phyloP scores from a whole-genome alignment of 2,329 filamentous ascomycete genomes.

The Helminthosporium solani region DNA sequence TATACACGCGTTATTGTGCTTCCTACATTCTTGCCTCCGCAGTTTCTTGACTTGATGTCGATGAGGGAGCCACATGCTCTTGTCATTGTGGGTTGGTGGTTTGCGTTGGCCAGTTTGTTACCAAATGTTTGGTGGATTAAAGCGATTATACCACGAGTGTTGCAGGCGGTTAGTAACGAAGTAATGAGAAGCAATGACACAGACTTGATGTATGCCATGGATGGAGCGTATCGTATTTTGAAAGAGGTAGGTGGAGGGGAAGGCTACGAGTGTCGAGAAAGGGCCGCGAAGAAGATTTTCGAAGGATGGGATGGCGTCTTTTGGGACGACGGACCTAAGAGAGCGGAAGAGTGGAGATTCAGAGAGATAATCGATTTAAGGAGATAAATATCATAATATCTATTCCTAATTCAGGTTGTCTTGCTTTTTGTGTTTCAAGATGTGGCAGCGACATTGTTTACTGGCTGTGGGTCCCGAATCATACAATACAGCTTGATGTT shows the following conservation, averaged over 20 bases:
- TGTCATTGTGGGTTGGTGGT: constrained; percentile 32
- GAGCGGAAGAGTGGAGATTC: constrained; percentile 18
- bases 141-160: constrained; percentile 12
- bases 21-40: constrained; percentile 32
- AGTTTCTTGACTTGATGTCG: constrained; percentile 28
- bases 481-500: constrained; percentile 50
- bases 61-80: constrained; percentile 27
- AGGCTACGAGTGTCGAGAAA: constrained; percentile 20
- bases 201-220: constrained; percentile 17
- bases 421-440: not conserved
- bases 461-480: constrained; percentile 41
- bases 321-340: constrained; percentile 28
- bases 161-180: constrained; percentile 23
- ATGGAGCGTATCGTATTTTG: constrained; percentile 23
- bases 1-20: constrained; percentile 31
- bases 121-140: constrained; percentile 31
- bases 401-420: not conserved
- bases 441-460: not conserved
- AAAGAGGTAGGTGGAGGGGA: constrained; percentile 13
- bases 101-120: constrained; percentile 24
- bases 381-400: not conserved
- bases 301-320: constrained; percentile 26
- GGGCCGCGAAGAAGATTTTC: constrained; percentile 28
- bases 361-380: not conserved
- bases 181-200: constrained; percentile 14